Percentiles rank a stretch among this genome's conserved stretches.
phyloP scores from a whole-genome alignment of 2,329 filamentous ascomycete genomes.

The Chrysoporthe cubensis region DNA sequence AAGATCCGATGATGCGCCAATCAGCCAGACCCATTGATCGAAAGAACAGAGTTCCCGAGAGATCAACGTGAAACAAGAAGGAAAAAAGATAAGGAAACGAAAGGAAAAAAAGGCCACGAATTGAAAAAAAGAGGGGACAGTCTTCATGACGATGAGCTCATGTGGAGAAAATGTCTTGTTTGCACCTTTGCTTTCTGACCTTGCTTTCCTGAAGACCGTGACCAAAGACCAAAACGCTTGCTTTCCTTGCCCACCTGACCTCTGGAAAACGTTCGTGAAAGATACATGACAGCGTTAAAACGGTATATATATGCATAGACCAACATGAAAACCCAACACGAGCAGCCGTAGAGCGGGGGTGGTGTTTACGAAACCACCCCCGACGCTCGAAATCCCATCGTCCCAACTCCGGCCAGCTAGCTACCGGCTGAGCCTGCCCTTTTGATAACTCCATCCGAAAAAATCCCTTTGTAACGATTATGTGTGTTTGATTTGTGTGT shows the following conservation, averaged over 20 bases:
- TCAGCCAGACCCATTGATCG: background rate
- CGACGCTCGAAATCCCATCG: background rate
- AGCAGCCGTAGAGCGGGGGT: background rate
- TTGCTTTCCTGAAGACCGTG: background rate
- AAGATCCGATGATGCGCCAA: background rate
- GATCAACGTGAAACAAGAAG: background rate
- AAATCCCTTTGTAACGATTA: slow-evolving; percentile 5
- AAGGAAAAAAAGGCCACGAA: background rate
- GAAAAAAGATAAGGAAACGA: background rate
- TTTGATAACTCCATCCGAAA: background rate
- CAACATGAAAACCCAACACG: background rate
- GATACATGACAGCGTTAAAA: slow-evolving; percentile 4
- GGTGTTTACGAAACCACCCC: background rate
- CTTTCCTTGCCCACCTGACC: background rate
- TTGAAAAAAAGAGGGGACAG: background rate
- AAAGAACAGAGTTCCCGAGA: background rate
- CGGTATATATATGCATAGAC: slow-evolving; percentile 16
- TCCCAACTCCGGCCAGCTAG: slow-evolving; percentile 9
- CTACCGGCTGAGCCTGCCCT: background rate
- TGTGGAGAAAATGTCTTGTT: slow-evolving; percentile 7
- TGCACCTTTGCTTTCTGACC: slow-evolving; percentile 1
- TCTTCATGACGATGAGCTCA: background rate
- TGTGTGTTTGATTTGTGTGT: background rate
- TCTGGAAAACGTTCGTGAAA: slow-evolving; percentile 1
- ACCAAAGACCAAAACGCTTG: background rate